phyloP scores from a whole-genome alignment of 2,329 filamentous ascomycete species.

The Calonectria leucothoes region DNA sequence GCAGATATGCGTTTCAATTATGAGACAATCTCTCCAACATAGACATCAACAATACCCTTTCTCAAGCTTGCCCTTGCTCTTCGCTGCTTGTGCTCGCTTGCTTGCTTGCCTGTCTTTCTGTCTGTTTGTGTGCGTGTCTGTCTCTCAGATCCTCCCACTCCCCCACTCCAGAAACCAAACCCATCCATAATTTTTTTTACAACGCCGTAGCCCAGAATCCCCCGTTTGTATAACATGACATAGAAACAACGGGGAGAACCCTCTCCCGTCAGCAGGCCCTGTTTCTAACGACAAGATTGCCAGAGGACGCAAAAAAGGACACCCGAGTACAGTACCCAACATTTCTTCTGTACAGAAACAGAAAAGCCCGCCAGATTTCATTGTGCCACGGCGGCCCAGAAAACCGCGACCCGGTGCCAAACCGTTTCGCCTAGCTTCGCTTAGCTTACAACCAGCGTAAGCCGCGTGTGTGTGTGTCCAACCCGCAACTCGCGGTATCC shows the following conservation, averaged over 20 bases:
- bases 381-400: neutral
- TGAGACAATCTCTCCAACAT: constrained; percentile 26
- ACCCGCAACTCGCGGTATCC: constrained; percentile 8
- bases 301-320: constrained; percentile 3
- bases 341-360: constrained; percentile 3
- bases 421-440: constrained; percentile 1
- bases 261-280: neutral
- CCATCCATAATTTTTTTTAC: constrained; percentile 19
- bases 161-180: constrained; percentile 11
- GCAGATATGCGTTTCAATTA: constrained; percentile 25
- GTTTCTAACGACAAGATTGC: neutral
- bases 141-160: neutral
- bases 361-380: constrained; percentile 2
- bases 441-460: constrained; percentile 26
- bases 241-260: neutral
- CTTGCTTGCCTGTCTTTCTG: too few relatives aligned
- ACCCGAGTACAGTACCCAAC: constrained; percentile 23
- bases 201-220: constrained; percentile 25
- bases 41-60: neutral
- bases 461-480: constrained; percentile 27
- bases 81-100: neutral
- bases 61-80: neutral
- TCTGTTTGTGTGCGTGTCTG: neutral
- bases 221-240: neutral
- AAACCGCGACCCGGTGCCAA: constrained; percentile 4